Base-by-base conservation (phyloP, 345 rosid genomes). In the Laguncularia racemosa region DNA sequence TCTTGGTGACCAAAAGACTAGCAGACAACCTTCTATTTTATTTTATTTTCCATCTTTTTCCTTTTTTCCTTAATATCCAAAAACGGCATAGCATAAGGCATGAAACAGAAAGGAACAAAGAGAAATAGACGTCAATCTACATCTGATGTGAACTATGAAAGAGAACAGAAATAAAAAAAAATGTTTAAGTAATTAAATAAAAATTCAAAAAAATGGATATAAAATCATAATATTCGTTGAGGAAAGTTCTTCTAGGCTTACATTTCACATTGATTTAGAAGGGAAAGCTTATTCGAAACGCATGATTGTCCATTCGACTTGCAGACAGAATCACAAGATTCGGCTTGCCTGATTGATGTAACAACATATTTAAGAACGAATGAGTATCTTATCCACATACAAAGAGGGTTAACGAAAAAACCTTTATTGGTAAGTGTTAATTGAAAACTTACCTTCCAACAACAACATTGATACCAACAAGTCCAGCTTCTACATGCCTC, bases 191-290 rank as follows among this genome's bases (percentile, higher is more conserved):
- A 33, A 33, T 33, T 33, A 33, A 33, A 33, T 9, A 6, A 4
- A 33, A 33, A 33, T 12, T 17, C 20, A 47, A 9, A 46, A 20
- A 15, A 17, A 53, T 19, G 26, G 52, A 44, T 16, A 20, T 48
- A 59, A 44, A 44, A 20, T 48, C 11, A 33, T 16, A 12, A 44
- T 21, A 40, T 28, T 17, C 44, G 49, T 14, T 16, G 50, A 38
- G 15, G 17, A 2, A n/a, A 13, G 16, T 14, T 21, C 12, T 49
- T 13, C 18, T 4, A 0, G 20, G 72, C 95, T 80, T 70, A 88
- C 96, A 80, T 70, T 15, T 84, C 96, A 69, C 98, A 89, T 47
- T 88, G 87, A 66, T 92, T 92, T 50, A 92, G 89, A 64, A 84
- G 77, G 71, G 75, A 20, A 49, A 92, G 93, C 75, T 89, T 92